phyloP scores from a whole-genome alignment of 306 rosid species.

The Pyrus bretschneideri region DNA sequence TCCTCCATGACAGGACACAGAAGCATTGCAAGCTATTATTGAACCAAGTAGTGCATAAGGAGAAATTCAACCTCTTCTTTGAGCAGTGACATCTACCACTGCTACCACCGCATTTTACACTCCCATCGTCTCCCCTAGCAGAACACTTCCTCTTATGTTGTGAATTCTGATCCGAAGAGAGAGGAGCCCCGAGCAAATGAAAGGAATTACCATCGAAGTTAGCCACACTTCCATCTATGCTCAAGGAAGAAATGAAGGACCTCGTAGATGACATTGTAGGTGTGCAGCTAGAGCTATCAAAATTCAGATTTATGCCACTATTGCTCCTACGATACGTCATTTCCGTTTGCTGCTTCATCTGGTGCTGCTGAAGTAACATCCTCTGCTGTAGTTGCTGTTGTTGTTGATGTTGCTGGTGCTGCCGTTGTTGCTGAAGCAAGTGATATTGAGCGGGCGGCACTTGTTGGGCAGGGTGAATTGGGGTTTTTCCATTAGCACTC shows the following conservation, averaged over 20 bases:
- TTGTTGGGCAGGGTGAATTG: conserved; percentile 49
- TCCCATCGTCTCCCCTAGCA: conserved; percentile 80
- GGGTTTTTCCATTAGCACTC: conserved; percentile 60
- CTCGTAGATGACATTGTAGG: conserved; percentile 87
- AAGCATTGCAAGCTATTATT: background rate
- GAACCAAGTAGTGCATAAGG: background rate
- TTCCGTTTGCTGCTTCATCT: conserved; percentile 64
- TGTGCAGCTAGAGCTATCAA: conserved; percentile 87
- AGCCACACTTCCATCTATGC: conserved; percentile 89
- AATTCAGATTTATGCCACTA: conserved; percentile 75
- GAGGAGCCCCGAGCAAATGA: conserved; percentile 76
- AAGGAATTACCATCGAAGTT: conserved; percentile 78
- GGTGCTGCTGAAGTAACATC: conserved; percentile 55
- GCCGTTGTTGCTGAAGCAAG: conserved; percentile 47
- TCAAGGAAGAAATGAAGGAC: conserved; percentile 91
- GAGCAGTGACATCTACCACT: conserved; percentile 94
- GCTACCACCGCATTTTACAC: conserved; percentile 79
- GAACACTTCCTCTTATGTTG: conserved; percentile 89
- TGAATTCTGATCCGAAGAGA: conserved; percentile 74
- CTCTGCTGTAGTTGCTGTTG: conserved; percentile 61
- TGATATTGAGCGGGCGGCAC: conserved; percentile 45
- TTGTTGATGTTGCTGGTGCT: conserved; percentile 8
- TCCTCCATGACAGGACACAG: conserved; percentile 2
- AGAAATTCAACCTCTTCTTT: conserved; percentile 73
- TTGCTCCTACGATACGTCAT: conserved; percentile 69